phyloP scores from a whole-genome alignment of 2,329 filamentous ascomycete species.

The Trichophyton simii region DNA sequence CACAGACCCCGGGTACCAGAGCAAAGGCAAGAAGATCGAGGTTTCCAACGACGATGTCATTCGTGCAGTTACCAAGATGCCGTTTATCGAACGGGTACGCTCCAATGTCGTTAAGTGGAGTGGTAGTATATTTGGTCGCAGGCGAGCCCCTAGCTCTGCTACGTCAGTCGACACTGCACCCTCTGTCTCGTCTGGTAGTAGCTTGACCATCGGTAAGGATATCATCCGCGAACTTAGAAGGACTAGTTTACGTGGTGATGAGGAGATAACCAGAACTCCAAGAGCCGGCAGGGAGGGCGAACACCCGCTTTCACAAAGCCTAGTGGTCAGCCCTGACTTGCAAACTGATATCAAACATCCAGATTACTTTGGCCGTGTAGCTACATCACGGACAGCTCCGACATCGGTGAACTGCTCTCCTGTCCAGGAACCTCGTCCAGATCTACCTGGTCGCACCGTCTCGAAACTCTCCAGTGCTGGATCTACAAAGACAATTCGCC shows the following conservation, averaged over 20 bases:
- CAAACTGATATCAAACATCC: conserved; percentile 16
- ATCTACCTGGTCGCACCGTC: conserved; percentile 27
- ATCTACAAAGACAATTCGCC: conserved; percentile 34
- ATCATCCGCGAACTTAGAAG: conserved; percentile 37
- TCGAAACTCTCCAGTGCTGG: conserved; percentile 36
- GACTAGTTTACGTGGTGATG: conserved; percentile 47
- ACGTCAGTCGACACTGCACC: conserved; percentile 44
- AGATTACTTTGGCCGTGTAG: conserved; percentile 26
- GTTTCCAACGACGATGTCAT: conserved; percentile 86
- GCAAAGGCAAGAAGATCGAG: conserved; percentile 73
- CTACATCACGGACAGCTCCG: conserved; percentile 7
- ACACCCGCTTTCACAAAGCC: conserved; percentile 63
- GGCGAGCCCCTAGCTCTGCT: conserved; percentile 42
- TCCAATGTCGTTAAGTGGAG: conserved; percentile 62
- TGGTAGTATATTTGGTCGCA: conserved; percentile 39
- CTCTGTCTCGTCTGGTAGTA: conserved; percentile 43
- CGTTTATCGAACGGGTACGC: conserved; percentile 69
- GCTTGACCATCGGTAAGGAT: conserved; percentile 43
- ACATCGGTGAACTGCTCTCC: conserved; percentile 12
- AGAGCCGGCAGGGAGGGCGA: conserved; percentile 44
- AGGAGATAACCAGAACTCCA: conserved; percentile 37
- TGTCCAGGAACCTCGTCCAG: conserved; percentile 24
- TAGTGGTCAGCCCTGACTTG: conserved; percentile 54
- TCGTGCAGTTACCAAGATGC: conserved; percentile 77
- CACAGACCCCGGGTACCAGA: conserved; percentile 69